Base-by-base conservation (phyloP, 192 early-diverging fungal genomes). In the Coemansia sp. region DNA sequence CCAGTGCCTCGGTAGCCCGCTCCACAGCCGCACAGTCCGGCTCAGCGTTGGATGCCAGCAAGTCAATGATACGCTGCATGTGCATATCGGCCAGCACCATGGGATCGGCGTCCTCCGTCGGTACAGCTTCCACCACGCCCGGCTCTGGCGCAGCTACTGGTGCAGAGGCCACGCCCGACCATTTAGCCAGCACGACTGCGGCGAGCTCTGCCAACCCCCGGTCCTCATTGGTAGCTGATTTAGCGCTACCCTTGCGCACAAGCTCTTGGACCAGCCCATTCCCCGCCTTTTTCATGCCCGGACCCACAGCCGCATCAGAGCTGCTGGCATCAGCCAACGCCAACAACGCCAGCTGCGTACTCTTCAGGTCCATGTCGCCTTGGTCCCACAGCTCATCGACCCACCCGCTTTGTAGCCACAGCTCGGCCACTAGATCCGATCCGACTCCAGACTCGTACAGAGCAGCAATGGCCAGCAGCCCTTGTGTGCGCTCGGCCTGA, bases 311-410 rank as follows among this genome's bases (percentile, higher is more conserved):
- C 90, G 81, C 16, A 79, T 86, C 69, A 85, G 88, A 10, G 88
- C 74, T 72, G n/a, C 74, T 52, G 3, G 69, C 69, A 31, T 82
- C 80, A 2, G 80, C 80, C 52, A 82, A 46, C 2, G 33, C 27
- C 64, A 82, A 53, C 18, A 91, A 74, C 2, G 90, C 87, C 24
- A 91, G 75, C 73, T 96, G 93, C 7, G 92, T 87, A 10, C 80
- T 75, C 20, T 72, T 82, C 10, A 74, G 73, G 70, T 95, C 95
- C 68, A 91, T 87, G 65, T 96, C 95, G 47, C 92, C 80, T 50
- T 86, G 85, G 66, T 96, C 95, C 85, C 94, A 87, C 36, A 95
- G 85, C 24, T 93, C 91, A 33, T 87, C 91, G 13, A 94, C 69
- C 6, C 94, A 75, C 0, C 90, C 91, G 29, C 85, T 78, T 20